Percentiles rank a stretch among this genome's conserved stretches.
Evolutionary conservation across 2,329 filamentous ascomycete genomes (phyloP).

Genomic region (Ophiocordyceps polyrhachis-furcata): DNA sequence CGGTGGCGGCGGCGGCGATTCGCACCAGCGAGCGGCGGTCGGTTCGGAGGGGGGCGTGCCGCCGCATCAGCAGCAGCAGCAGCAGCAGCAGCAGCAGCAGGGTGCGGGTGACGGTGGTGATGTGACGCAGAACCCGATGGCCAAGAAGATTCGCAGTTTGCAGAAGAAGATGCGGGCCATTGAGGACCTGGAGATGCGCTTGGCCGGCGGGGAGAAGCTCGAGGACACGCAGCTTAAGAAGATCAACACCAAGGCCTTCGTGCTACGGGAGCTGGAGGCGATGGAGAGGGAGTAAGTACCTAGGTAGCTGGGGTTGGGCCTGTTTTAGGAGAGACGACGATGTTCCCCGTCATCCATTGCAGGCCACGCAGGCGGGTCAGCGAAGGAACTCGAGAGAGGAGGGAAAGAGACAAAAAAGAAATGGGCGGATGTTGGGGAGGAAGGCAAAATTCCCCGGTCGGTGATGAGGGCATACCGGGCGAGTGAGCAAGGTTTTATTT

Average conservation of each 20-base stretch:
- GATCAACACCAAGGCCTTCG: conserved; percentile 71
- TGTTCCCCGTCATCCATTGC: neutral
- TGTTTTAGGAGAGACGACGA: neutral
- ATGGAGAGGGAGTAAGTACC: conserved; percentile 22
- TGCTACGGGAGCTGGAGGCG: conserved; percentile 63
- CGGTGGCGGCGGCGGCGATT: conserved; percentile 25
- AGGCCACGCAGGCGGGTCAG: no score
- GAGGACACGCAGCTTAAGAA: conserved; percentile 99
- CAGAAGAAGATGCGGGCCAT: conserved; percentile 97
- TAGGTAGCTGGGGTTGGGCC: neutral
- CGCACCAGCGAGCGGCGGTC: conserved; percentile 20
- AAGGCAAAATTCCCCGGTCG: no score
- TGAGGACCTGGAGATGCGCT: conserved; percentile 93
- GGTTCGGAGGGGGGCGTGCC: conserved; percentile 8
- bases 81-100: no score
- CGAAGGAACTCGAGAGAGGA: no score
- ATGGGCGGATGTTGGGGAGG: no score
- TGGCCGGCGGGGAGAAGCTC: conserved; percentile 84
- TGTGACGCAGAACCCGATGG: conserved; percentile 46
- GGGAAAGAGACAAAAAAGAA: no score
- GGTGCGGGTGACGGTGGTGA: conserved; percentile 19
- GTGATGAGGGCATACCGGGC: no score
- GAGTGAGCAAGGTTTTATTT: no score
- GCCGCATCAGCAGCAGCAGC: neutral
- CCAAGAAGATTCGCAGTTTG: conserved; percentile 86